Base-by-base conservation (phyloP, 2,329 filamentous ascomycete genomes). In the Aspergillus sp. region DNA sequence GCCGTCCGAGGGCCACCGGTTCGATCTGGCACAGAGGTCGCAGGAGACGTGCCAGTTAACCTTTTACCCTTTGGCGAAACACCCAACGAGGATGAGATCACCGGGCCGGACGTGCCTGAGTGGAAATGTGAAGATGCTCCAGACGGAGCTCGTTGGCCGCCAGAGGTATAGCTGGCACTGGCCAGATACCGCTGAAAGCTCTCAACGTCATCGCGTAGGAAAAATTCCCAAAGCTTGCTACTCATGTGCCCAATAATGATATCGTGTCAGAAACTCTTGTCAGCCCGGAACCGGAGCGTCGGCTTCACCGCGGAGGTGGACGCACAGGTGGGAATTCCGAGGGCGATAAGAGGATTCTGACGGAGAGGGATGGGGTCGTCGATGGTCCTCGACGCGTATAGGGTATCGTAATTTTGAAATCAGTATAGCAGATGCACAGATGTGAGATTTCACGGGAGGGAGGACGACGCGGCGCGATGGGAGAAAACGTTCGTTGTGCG, bases 141-240 rank as follows among this genome's bases (percentile, higher is more conserved):
- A 45, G 62, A 61, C 48, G 64, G 57, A 58, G 65, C 56, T 57
- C 72, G 64, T 57, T 70, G 73, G 46, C 70, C 64, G 60, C 68
- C 69, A 60, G 68, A 62, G 45, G 72, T 79, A 82, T 78, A 83
- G 72, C 83, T 82, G 77, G 88, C 83, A 75, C 86, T 86, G 72
- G 88, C 88, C 84, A 99, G 84, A 73, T 96, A 85, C 81, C 89
- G 89, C 80, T 90, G 89, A 84, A 99, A 98, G 73, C 82, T 87
- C 76, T 96, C 93, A 87, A 96, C 90, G 87, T 99, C 92, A 84
- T 97, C 90, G 87, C 97, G 90, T 82, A 96, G 89, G 76, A 93
- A 98, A 76, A 86, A 91, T 84, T 92, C 93, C 93, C 93, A 97
- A 77, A 99, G 87, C 85, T 90, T 86, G 82, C 92, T 89, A 88